A percentile compares a stretch with the other conserved stretches of the same genome.
Conservation (phyloP, 805 yeast genomes). For the Blastobotrys attinorum region DNA sequence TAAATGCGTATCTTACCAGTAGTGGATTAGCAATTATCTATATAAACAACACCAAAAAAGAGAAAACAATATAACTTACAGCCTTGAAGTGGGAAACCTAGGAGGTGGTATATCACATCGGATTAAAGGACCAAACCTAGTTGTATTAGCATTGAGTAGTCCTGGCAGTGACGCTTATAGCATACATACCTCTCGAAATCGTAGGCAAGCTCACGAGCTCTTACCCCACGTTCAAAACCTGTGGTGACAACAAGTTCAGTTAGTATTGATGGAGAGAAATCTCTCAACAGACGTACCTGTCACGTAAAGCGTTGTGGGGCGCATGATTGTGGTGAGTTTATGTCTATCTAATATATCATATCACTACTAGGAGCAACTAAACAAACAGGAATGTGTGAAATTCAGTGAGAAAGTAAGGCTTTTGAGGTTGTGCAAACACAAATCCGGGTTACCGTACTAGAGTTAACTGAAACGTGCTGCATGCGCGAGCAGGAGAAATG, state of each 20-base stretch:
- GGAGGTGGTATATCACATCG: slow-evolving; percentile 28
- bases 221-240: slow-evolving; percentile 21
- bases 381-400: too few species aligned
- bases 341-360: too few species aligned
- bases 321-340: slow-evolving; percentile 3
- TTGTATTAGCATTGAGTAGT: not conserved
- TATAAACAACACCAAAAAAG: not conserved
- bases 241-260: too few species aligned
- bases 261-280: too few species aligned
- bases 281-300: slow-evolving; percentile 4
- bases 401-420: too few species aligned
- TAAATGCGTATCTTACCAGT: slow-evolving; percentile 20
- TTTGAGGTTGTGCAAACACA: too few species aligned
- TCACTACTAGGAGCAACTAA: too few species aligned
- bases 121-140: slow-evolving; percentile 23
- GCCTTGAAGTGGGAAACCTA: slow-evolving; percentile 11
- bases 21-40: not conserved
- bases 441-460: too few species aligned
- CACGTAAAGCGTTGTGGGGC: slow-evolving; percentile 20
- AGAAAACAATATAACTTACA: not conserved
- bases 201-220: slow-evolving; percentile 27
- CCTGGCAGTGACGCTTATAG: not conserved
- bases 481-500: too few species aligned
- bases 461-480: too few species aligned
- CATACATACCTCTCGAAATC: slow-evolving; percentile 25